Base-by-base conservation (phyloP, 495 filamentous ascomycete genomes). In the Podospora anserina region DNA sequence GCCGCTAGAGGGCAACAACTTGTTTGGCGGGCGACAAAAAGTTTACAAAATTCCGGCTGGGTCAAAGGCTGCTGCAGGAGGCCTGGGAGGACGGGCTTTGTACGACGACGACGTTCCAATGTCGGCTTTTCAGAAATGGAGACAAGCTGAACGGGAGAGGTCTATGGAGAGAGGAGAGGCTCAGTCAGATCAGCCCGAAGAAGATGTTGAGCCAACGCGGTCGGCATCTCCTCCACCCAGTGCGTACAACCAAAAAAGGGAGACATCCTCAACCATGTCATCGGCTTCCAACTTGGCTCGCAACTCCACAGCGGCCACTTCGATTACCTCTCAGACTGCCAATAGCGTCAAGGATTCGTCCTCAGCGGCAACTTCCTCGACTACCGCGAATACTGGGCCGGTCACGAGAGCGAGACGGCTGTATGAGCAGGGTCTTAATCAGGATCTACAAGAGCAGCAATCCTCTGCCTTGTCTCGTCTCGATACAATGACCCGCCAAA, bases 1-100 rank as follows among this genome's bases (percentile, higher is more conserved):
- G 72, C 92, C 92, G 11, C 89, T 86, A 1, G 95, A 98, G 78
- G 92, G 94, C 20, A 99, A 98, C 79, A 91, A 92, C 72, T 76
- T 99, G 68, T 99, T 99, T 81, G 95, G 95, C 64, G 95, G 96
- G 11, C 88, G 95, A 32, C 95, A 99, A 74, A 99, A 98, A 79
- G 88, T 98, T 26, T 98, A 95, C 79, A 95, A 93, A 71, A 92
- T 99, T 61, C 86, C 92, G 0, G 84, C 83, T 20, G 87, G 84
- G 53, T 28, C 61, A 39, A 78, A 80, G 19, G 70, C 75, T 7
- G 72, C 73, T 2, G 80, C 75, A 54, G 81, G 82, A 7, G 86
- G 83, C 49, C 86, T 91, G 86, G 80, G 83, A 19, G 91, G 91
- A 3, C 88, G 91, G 64, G 85, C 87, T 2, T 79, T 96, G 4